Evolutionary conservation across 2,329 filamentous ascomycete genomes (phyloP), one percentile per base, ranked within the genome.

Genomic region (Penicillium sp.): DNA sequence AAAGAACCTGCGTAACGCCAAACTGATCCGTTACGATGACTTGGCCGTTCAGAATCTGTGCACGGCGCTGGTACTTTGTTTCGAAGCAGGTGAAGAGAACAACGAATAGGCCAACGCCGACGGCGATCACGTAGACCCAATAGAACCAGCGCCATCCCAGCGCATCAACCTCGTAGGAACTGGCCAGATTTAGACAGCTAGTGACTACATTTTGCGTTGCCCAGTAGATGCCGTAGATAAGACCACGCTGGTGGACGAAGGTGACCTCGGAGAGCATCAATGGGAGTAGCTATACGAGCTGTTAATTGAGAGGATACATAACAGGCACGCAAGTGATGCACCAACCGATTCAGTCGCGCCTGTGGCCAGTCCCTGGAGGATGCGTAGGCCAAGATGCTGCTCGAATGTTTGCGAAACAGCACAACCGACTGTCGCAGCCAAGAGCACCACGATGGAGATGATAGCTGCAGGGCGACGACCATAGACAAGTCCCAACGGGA

Each of bases 71-170:
- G 52, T 70, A 76, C 17, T 64, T 61, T 0, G 74, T 68, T 68
- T 81, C 68, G 51, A 79, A 68, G 47, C 72, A 59, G 48, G 69
- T 48, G 54, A 76, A 66, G 58, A 76, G 40, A 51, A 72, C 57
- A 20, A 76, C 46, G 54, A 79, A 40, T 7, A 75, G 57, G 1
- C 72, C 70, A 5, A 68, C 45, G 7, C 59, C 70, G 7, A 68
- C 58, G 4, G 72, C 64, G 33, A 73, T 71, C 8, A 64, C 66
- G 17, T 72, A 71, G 1, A 75, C 63, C 69, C 70, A 74, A 42
- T 76, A 77, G 56, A 73, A 76, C 70, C 72, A 77, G 30, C 71
- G 60, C 73, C 74, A 76, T 1, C 67, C 66, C 0, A 70, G 54
- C 4, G 67, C 66, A 1, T 66, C 68, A 2, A 66, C 68, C 23